Conservation (phyloP, 306 rosid species). For the Dryas alaskensis region DNA sequence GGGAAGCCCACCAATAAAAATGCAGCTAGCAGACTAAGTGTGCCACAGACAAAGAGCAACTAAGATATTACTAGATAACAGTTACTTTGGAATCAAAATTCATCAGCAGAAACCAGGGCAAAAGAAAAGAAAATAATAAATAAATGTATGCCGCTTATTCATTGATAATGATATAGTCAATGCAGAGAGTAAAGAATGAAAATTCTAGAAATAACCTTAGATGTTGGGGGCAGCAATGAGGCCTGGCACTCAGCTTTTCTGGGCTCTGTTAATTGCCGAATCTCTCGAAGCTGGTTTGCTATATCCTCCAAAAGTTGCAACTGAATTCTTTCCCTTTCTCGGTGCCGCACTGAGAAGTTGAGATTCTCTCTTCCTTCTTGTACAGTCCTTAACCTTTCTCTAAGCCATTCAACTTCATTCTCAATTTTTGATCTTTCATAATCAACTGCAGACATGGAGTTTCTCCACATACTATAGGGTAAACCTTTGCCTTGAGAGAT, state of each 20-base stretch:
- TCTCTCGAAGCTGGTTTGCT: conserved; percentile 40
- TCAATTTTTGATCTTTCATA: conserved; percentile 49
- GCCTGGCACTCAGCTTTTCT: conserved; percentile 37
- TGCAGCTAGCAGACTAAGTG: not conserved
- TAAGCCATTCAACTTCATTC: conserved; percentile 51
- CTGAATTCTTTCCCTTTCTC: conserved; percentile 39
- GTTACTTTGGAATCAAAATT: conserved; percentile 7
- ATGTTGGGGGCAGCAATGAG: conserved; percentile 37
- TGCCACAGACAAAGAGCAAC: not conserved
- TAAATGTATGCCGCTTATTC: not conserved
- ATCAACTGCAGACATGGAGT: conserved; percentile 50
- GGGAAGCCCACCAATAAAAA: not conserved
- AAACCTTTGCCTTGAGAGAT: conserved; percentile 19
- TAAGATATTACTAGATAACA: not conserved
- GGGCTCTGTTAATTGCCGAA: conserved; percentile 36
- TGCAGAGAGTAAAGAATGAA: not conserved
- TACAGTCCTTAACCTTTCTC: conserved; percentile 43
- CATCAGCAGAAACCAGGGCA: not conserved
- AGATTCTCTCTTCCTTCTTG: conserved; percentile 52
- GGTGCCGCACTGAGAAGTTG: conserved; percentile 33
- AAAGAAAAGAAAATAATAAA: not conserved
- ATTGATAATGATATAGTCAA: not conserved
- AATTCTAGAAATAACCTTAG: conserved; percentile 33
- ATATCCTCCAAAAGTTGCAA: conserved; percentile 40
- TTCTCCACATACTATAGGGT: conserved; percentile 33